Base-by-base conservation (phyloP, 441 rosid genomes). In the Dalechampia spathulata region DNA sequence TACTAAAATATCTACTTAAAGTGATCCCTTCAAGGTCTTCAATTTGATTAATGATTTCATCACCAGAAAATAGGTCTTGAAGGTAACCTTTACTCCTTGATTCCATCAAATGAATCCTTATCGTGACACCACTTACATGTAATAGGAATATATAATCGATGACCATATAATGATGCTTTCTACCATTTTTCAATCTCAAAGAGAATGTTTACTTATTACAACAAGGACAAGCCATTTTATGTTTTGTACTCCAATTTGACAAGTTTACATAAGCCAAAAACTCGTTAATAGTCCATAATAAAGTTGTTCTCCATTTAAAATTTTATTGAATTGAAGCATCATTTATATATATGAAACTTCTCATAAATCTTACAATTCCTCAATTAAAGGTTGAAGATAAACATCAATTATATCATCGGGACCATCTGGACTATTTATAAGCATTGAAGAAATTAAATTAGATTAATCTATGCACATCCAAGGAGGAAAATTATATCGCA, bases 21-120 rank as follows among this genome's bases (percentile, higher is more conserved):
- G 9, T 1, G 3, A n/a, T 6, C 6, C 36, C 51, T 10, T 13
- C 17, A 22, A 47, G 27, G 5, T 47, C 51, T 0, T 1, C 12
- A 26, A 47, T 17, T 56, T 56, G 20, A 42, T 6, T 12, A 16
- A 56, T 49, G 2, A 43, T 7, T 42, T 56, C 60, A 56, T 4
- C 1, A 3, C 40, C 10, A 0, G 25, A 41, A 8, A 22, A 1
- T 26, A 30, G 4, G 0, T 1, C 17, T 27, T 2, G 50, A 37
- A 7, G 50, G 49, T 5, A 7, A 5, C 4, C 27, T 1, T 2
- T 0, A 0, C 25, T 56, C 40, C 16, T 42, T 42, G 0, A 8
- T 17, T 0, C 40, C 60, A 42, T 44, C 6, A 57, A 43, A 57
- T 17, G 27, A 27, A 8, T 5, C 19, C 12, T 2, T 27, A 4